Percentiles rank a stretch among this genome's conserved stretches.
phyloP scores from a whole-genome alignment of 495 filamentous ascomycete species.

The Cercophora sp. region DNA sequence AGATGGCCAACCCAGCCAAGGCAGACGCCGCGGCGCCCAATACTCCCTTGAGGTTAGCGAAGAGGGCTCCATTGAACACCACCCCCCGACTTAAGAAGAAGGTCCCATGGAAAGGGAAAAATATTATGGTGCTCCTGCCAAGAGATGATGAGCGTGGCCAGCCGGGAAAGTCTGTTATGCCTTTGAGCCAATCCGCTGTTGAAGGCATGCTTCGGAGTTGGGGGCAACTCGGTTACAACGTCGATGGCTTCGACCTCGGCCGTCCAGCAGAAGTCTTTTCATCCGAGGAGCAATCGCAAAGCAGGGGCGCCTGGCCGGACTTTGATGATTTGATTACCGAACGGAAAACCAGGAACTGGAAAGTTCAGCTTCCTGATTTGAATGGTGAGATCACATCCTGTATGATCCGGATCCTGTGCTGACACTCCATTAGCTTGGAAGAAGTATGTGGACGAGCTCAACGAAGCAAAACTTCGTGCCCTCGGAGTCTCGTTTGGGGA shows the following conservation, averaged over 20 bases:
- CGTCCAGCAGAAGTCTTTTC: conserved; percentile 30
- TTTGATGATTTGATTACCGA: conserved; percentile 55
- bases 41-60: conserved; percentile 32
- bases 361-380: conserved; percentile 73
- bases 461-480: conserved; percentile 86
- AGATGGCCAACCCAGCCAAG: conserved; percentile 25
- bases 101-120: conserved; percentile 68
- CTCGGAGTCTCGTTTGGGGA: conserved; percentile 78
- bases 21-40: conserved; percentile 39
- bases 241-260: conserved; percentile 65
- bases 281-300: conserved; percentile 52
- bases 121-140: conserved; percentile 67
- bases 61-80: conserved; percentile 21
- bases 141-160: conserved; percentile 62
- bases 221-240: conserved; percentile 72
- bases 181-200: conserved; percentile 60
- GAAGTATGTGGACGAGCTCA: conserved; percentile 70
- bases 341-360: conserved; percentile 46
- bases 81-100: conserved; percentile 51
- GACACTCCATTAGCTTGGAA: conserved; percentile 62
- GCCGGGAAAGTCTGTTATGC: conserved; percentile 51
- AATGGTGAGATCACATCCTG: conserved; percentile 34
- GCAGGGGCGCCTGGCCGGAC: conserved; percentile 69
- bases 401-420: background rate
- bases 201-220: conserved; percentile 63